phyloP scores from a whole-genome alignment of 805 yeast genomes.

The Ogataea pignaliae region DNA sequence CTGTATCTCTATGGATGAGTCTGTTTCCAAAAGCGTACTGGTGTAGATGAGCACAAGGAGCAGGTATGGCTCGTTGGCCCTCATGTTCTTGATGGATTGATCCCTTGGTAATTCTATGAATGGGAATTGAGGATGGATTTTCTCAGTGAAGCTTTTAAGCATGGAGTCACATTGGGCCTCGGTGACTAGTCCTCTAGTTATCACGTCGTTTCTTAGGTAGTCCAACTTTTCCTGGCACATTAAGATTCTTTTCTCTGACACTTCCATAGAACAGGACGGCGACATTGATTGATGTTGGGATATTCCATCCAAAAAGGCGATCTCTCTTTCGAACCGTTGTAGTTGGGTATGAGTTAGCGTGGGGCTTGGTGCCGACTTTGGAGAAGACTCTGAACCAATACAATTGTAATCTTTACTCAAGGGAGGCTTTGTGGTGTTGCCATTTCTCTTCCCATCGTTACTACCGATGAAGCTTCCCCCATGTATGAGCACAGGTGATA shows the following conservation, averaged over 20 bases:
- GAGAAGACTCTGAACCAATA: neutral
- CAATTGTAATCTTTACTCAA: too few relatives aligned
- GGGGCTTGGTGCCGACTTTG: constrained; percentile 1
- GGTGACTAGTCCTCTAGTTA: constrained; percentile 54
- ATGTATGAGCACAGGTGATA: neutral
- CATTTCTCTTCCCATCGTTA: neutral
- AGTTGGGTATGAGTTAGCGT: constrained; percentile 20
- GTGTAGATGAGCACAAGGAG: constrained; percentile 63
- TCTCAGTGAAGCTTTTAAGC: constrained; percentile 43
- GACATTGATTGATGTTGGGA: constrained; percentile 34
- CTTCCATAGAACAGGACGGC: constrained; percentile 37
- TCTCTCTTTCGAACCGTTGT: constrained; percentile 36
- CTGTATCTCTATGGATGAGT: constrained; percentile 35
- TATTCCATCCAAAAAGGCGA: constrained; percentile 32
- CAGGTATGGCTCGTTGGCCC: constrained; percentile 52
- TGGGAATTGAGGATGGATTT: constrained; percentile 48
- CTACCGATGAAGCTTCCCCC: neutral
- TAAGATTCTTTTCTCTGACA: constrained; percentile 38
- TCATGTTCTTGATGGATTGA: constrained; percentile 42
- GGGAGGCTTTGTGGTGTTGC: neutral
- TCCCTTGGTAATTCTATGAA: constrained; percentile 49
- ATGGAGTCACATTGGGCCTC: constrained; percentile 55
- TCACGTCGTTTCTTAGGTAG: constrained; percentile 39
- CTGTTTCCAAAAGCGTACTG: constrained; percentile 40
- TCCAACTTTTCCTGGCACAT: constrained; percentile 26